A percentile compares a stretch with the other conserved stretches of the same genome.
Conservation (phyloP, 441 rosid genomes). For the Pelargonium australe region DNA sequence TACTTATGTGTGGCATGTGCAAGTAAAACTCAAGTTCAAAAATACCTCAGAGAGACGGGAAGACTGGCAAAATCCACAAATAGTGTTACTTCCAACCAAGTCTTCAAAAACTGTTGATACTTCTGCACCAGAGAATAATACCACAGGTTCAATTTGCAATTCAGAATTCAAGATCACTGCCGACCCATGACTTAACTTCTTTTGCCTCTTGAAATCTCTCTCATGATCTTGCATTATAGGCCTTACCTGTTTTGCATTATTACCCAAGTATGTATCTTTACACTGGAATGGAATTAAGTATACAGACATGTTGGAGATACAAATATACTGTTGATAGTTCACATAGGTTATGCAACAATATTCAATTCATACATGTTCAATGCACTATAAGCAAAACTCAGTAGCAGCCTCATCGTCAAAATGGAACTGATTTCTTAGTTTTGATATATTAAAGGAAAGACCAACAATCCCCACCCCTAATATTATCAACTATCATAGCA, state of each 20-base stretch:
- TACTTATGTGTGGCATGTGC: not conserved
- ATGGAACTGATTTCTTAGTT: too few species aligned
- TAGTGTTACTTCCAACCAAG: conserved; percentile 17
- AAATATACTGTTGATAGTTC: not conserved
- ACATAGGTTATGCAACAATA: too few species aligned
- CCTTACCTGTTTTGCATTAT: conserved; percentile 4
- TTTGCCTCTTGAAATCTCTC: conserved; percentile 45
- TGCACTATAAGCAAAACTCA: too few species aligned
- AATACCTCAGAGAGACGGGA: conserved; percentile 50
- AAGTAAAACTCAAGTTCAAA: not conserved
- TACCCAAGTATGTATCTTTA: conserved; percentile 23
- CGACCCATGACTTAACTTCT: conserved; percentile 24
- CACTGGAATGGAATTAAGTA: conserved; percentile 27
- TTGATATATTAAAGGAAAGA: too few species aligned
- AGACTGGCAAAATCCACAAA: conserved; percentile 81
- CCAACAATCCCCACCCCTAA: too few species aligned
- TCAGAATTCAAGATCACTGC: too few species aligned
- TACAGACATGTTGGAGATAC: not conserved
- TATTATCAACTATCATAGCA: too few species aligned
- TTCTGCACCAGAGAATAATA: conserved; percentile 9
- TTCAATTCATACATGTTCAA: too few species aligned
- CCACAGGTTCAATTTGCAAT: conserved; percentile 5
- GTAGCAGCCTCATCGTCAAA: too few species aligned
- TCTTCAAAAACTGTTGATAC: conserved; percentile 22
- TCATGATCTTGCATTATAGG: conserved; percentile 30